Percentiles rank a stretch among this genome's conserved stretches.
Conservation (phyloP, 768 basidiomycete species). For the Termitomyces sp. region DNA sequence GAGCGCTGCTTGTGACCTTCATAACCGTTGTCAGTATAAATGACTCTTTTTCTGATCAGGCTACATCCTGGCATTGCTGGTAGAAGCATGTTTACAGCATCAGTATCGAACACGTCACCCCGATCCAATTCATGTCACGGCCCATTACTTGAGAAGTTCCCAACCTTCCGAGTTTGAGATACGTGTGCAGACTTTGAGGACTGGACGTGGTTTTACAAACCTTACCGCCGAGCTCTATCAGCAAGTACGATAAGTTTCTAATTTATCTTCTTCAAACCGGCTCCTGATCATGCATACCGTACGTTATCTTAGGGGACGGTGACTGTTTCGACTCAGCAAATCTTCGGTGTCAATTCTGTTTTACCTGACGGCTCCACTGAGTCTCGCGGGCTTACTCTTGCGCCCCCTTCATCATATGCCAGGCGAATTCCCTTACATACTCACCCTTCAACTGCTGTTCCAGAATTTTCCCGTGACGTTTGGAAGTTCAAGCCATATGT, state of each 20-base stretch:
- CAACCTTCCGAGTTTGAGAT: conserved; percentile 37
- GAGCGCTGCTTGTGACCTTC: not conserved
- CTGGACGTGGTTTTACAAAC: conserved; percentile 51
- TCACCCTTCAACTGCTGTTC: conserved; percentile 40
- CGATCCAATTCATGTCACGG: conserved; percentile 57
- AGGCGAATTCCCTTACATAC: conserved; percentile 52
- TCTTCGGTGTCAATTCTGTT: conserved; percentile 46
- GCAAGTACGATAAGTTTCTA: conserved; percentile 28
- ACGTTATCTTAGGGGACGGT: conserved; percentile 35
- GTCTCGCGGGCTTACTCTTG: conserved; percentile 25
- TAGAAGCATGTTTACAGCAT: conserved; percentile 49
- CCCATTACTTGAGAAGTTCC: conserved; percentile 50
- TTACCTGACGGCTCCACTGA: conserved; percentile 15
- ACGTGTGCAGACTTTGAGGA: conserved; percentile 39
- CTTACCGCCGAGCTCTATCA: conserved; percentile 55
- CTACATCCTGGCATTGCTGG: conserved; percentile 48
- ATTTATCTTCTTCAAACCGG: not conserved
- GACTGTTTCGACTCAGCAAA: conserved; percentile 48
- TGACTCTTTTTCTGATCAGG: conserved; percentile 27
- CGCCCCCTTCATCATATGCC: conserved; percentile 52
- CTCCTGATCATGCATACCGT: not conserved
- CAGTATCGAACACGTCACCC: conserved; percentile 38
- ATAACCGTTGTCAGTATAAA: not conserved
- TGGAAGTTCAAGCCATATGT: conserved; percentile 32
- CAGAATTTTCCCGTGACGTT: conserved; percentile 14